phyloP scores from a whole-genome alignment of 192 early-diverging fungal species.

The Coemansia sp. region DNA sequence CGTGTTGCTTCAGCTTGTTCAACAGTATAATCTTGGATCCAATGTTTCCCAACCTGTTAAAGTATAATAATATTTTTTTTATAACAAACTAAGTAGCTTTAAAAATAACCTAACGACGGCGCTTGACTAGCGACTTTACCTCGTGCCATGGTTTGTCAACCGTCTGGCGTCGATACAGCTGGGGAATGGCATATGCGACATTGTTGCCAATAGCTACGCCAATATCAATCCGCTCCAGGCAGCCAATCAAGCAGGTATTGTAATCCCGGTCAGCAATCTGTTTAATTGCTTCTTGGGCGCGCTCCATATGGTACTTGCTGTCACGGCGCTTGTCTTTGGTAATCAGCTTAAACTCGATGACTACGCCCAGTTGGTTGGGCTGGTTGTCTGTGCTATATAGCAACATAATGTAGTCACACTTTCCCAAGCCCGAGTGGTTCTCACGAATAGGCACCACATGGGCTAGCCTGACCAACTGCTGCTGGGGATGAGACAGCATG shows the following conservation, averaged over 20 bases:
- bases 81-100: not conserved
- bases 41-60: slow-evolving; percentile 25
- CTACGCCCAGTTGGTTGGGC: slow-evolving; percentile 34
- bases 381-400: slow-evolving; percentile 18
- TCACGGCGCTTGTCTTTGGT: slow-evolving; percentile 9
- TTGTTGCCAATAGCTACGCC: slow-evolving; percentile 43
- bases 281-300: slow-evolving; percentile 11
- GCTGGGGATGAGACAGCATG: slow-evolving; percentile 33
- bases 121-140: slow-evolving; percentile 4
- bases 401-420: slow-evolving; percentile 16
- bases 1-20: slow-evolving; percentile 14
- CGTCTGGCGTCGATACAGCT: slow-evolving; percentile 17
- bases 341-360: slow-evolving; percentile 44
- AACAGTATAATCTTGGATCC: slow-evolving; percentile 30
- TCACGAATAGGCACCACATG: slow-evolving; percentile 22
- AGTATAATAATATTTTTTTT: not conserved
- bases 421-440: slow-evolving; percentile 13
- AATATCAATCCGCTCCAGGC: slow-evolving; percentile 38
- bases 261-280: slow-evolving; percentile 27
- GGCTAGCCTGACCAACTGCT: slow-evolving; percentile 16
- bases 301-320: slow-evolving; percentile 3
- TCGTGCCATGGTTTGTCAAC: slow-evolving; percentile 17
- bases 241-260: slow-evolving; percentile 21
- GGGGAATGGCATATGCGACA: slow-evolving; percentile 10
- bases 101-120: not conserved